Evolutionary conservation across 1,284 basidiomycete species (phyloP).

Genomic region (Chalciporus sp.): DNA sequence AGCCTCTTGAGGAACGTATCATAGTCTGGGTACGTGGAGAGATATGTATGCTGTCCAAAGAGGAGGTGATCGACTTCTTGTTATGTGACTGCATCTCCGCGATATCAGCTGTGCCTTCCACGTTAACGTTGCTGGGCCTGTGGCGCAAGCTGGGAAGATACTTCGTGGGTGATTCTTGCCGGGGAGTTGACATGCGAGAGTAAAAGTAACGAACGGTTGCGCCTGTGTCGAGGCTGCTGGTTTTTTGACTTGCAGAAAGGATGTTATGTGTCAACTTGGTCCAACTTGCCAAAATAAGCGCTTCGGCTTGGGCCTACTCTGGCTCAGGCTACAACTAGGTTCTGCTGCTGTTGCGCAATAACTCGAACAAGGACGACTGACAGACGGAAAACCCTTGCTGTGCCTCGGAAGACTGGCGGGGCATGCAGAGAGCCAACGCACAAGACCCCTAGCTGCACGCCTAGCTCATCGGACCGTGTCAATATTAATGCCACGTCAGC

Average conservation of each 20-base stretch:
- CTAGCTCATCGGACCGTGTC: too few relatives aligned
- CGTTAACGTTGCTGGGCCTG: constrained; percentile 28
- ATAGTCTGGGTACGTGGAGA: constrained; percentile 62
- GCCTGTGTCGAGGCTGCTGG: not conserved
- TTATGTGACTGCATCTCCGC: constrained; percentile 39
- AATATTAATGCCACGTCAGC: not conserved
- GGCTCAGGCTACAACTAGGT: too few relatives aligned
- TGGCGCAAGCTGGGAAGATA: constrained; percentile 32
- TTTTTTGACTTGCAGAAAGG: not conserved
- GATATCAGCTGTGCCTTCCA: constrained; percentile 27
- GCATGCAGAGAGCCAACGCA: too few relatives aligned
- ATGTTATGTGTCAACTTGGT: not conserved
- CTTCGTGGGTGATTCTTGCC: constrained; percentile 31
- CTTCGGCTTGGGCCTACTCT: too few relatives aligned
- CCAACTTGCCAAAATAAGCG: not conserved
- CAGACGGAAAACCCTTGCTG: too few relatives aligned
- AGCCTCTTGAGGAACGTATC: constrained; percentile 34
- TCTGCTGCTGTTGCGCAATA: too few relatives aligned
- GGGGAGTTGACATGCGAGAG: constrained; percentile 34
- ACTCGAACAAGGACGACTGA: too few relatives aligned
- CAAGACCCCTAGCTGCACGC: too few relatives aligned
- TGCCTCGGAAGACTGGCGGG: too few relatives aligned
- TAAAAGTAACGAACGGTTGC: not conserved
- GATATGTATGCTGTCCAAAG: constrained; percentile 66
- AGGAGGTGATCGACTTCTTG: constrained; percentile 43